These are phyloP conservation scores for Nitzschia palea DNA, from an alignment of 108 stramenopile genomes.

Conservation along the genomic window DNA sequence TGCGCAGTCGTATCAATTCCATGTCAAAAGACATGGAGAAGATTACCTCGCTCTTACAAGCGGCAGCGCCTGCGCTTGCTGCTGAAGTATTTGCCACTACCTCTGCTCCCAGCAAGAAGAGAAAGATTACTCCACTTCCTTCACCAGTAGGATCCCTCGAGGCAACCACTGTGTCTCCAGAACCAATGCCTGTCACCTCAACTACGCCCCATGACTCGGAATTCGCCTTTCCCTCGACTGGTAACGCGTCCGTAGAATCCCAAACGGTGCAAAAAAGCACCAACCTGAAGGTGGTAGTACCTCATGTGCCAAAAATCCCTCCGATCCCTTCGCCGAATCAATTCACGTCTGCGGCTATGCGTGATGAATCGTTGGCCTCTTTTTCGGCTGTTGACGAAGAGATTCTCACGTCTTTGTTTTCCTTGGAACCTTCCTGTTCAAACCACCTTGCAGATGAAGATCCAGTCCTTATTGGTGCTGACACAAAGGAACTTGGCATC, in stretches of 20 bases:
- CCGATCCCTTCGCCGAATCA: slow-evolving; percentile 1
- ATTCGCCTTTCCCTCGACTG: not conserved
- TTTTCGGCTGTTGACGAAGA: slow-evolving; percentile 31
- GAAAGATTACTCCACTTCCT: slow-evolving; percentile 19
- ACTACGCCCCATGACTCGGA: slow-evolving; percentile 7
- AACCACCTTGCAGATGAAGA: slow-evolving; percentile 15
- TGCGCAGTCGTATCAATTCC: slow-evolving; percentile 30
- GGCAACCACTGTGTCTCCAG: not conserved
- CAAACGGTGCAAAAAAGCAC: not conserved
- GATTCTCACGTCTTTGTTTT: slow-evolving; percentile 29
- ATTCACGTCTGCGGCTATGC: not conserved
- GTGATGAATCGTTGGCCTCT: slow-evolving; percentile 14
- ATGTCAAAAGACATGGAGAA: slow-evolving; percentile 46
- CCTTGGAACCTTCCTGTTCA: slow-evolving; percentile 8
- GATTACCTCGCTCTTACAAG: slow-evolving; percentile 2
- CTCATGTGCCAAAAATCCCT: not conserved
- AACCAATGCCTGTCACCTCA: slow-evolving; percentile 19
- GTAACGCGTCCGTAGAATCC: not conserved
- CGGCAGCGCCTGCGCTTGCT: not conserved
- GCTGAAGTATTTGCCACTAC: not conserved
- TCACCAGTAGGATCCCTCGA: slow-evolving; percentile 12
- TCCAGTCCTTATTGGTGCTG: slow-evolving; percentile 3
- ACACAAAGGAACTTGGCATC: slow-evolving; percentile 2
- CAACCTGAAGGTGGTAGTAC: not conserved
- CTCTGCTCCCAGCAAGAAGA: slow-evolving; percentile 29